A percentile compares a stretch with the other conserved stretches of the same genome.
phyloP scores from a whole-genome alignment of 1,284 basidiomycete genomes.

The Austroboletus novae-zelandiae region DNA sequence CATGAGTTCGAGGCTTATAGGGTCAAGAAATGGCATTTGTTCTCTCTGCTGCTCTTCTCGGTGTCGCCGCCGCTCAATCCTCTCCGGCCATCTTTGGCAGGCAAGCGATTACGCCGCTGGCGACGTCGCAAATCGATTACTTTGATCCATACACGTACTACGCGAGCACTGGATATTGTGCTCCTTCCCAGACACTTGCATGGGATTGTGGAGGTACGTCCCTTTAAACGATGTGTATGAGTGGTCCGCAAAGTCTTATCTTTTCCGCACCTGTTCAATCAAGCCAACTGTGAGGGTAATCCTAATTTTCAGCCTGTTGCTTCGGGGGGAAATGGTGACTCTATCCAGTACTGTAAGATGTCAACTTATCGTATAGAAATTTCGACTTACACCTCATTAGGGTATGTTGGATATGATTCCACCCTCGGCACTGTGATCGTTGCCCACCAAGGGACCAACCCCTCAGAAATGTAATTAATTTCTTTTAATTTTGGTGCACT shows the following conservation, averaged over 20 bases:
- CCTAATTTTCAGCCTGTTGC: conserved; percentile 52
- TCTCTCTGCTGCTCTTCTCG: conserved; percentile 5
- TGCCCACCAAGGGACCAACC: conserved; percentile 37
- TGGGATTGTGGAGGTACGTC: conserved; percentile 62
- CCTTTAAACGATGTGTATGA: not conserved
- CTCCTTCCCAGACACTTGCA: conserved; percentile 39
- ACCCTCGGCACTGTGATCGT: conserved; percentile 35
- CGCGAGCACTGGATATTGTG: conserved; percentile 58
- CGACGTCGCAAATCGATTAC: conserved; percentile 40
- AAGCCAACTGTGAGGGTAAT: conserved; percentile 59
- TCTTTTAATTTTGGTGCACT: too few relatives aligned
- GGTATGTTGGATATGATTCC: conserved; percentile 41
- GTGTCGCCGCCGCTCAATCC: conserved; percentile 14
- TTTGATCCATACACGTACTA: conserved; percentile 58
- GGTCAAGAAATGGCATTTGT: conserved; percentile 16
- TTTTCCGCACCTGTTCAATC: not conserved
- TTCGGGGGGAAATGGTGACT: conserved; percentile 47
- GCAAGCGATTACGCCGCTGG: conserved; percentile 42
- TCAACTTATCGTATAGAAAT: not conserved
- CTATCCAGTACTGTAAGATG: conserved; percentile 50
- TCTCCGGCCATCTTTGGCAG: conserved; percentile 26
- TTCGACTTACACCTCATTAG: conserved; percentile 14
- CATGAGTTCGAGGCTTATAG: too few relatives aligned
- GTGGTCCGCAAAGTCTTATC: not conserved
- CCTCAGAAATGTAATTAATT: conserved; percentile 8